Evolutionary conservation across 2,329 filamentous ascomycete genomes (phyloP), one percentile per base, ranked within the genome.

Genomic region (Blastomyces percursus): DNA sequence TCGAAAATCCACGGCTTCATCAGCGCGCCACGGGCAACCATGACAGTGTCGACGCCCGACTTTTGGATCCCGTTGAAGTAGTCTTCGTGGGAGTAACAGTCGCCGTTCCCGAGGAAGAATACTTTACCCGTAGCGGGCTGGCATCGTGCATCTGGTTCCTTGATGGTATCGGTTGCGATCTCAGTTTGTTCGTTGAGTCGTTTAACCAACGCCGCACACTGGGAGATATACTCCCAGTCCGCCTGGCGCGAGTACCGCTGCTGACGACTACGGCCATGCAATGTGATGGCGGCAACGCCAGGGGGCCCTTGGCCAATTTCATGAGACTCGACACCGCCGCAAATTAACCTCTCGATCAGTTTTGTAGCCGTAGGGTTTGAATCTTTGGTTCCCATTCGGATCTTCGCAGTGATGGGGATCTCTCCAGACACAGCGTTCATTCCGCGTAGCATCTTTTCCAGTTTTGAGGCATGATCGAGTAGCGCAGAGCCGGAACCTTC

Each of bases 1-100:
- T 99, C 94, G 72, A 97, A 99, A 66, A 99, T 81, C 94, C 94
- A 99, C 0, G 94, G 94, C 78, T 99, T 99, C 77, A 97, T 90
- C 63, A 99, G 83, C 11, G 94, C 94, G 62, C 94, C 94, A 64
- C 94, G 89, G n/a, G 87, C 94, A 65, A 97, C 86, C 94, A 99
- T 97, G 72, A 96, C 89, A n/a, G 86, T 86, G 77, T 97, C 93
- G 55, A 97, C 91, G 56, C 85, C 84, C 44, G 90, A 83, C 64
- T 93, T 83, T 57, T 87, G 81, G 48, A 97, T 80, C 70, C 94
- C 86, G 63, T 86, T 79, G 66, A 86, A 86, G 78, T 97, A 97
- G 73, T 97, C 91, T 40, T 86, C 78, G 74, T 97, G 91, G 4
- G 91, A 96, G 78, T 90, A 96, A 76, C 92, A 94, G 77, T 99